Base-by-base conservation (phyloP, 129 eudicot species). In the Helianthus annuus region DNA sequence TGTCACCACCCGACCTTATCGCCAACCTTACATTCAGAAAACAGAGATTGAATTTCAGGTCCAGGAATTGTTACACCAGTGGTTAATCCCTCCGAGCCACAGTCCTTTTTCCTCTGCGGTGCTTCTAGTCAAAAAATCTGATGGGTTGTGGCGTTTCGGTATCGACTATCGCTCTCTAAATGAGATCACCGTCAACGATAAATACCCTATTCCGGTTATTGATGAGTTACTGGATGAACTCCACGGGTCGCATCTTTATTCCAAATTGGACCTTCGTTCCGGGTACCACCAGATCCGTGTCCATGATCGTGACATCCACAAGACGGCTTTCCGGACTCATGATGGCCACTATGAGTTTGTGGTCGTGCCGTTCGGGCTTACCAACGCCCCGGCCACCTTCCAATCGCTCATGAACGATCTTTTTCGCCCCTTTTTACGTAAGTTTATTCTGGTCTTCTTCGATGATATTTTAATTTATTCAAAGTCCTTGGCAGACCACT, bases 391-490 rank as follows among this genome's bases (percentile, higher is more conserved):
- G 12, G 52, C 70, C 5, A 65, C 70, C 7, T 66, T 66, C 36
- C 54, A 66, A 11, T 15, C 15, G 2, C 7, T 42, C 2, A 66
- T 66, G 53, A 66, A 66, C 11, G 32, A 66, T 13, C 4, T 66
- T 0, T 66, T 66, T 6, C 0, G 54, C 1, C 54, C 49, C 0
- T 66, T 11, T 5, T 53, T 66, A 1, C 51, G 70, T 42, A 39
- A 40, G 70, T 39, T 17, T 39, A 66, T 66, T 0, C 9, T 66
- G 10, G 70, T 66, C 2, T 66, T 66, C 48, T 66, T 66, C 10
- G 71, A 66, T 40, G 71, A 68, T 34, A 48, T 48, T 22, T n/a
- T 69, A n/a, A 8, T 68, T 48, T 68, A 68, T 32, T 48, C 59
- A 0, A n/a, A 29, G 13, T 24, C 46, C 5, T 3, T 68, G 2